Evolutionary conservation across 768 basidiomycete species (phyloP).

Genomic region (Psilocybe azurescens): DNA sequence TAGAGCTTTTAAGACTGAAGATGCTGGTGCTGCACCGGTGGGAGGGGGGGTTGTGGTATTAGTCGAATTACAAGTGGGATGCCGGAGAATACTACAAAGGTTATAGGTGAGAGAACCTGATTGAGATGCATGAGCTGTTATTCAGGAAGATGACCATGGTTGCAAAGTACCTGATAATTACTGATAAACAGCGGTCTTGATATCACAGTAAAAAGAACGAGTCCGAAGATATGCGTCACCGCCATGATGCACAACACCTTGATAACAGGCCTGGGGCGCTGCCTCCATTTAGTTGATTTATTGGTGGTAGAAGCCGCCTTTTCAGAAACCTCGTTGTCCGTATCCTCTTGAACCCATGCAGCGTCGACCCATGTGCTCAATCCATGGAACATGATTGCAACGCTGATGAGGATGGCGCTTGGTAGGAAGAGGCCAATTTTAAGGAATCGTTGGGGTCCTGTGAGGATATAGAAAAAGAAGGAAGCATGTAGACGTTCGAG

Average conservation of each 20-base stretch:
- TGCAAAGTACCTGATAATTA: slow-evolving; percentile 19
- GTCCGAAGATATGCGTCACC: slow-evolving; percentile 60
- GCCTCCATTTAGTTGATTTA: slow-evolving; percentile 40
- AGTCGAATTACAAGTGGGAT: slow-evolving; percentile 32
- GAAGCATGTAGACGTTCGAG: slow-evolving; percentile 96
- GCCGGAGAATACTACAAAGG: slow-evolving; percentile 34
- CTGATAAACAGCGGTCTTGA: slow-evolving; percentile 50
- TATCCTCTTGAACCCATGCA: slow-evolving; percentile 50
- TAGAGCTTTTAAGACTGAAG: slow-evolving; percentile 66
- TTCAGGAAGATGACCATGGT: neutral
- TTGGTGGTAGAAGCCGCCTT: slow-evolving; percentile 12
- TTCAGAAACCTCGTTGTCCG: slow-evolving; percentile 17
- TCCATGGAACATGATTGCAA: slow-evolving; percentile 87
- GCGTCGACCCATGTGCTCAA: slow-evolving; percentile 73
- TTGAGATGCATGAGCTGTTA: neutral
- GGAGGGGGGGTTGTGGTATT: neutral
- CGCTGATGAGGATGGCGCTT: slow-evolving; percentile 81
- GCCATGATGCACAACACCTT: slow-evolving; percentile 57
- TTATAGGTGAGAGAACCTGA: slow-evolving; percentile 28
- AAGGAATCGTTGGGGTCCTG: slow-evolving; percentile 67
- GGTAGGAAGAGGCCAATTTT: slow-evolving; percentile 94
- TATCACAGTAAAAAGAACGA: slow-evolving; percentile 52
- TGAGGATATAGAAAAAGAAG: slow-evolving; percentile 93
- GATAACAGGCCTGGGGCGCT: slow-evolving; percentile 59
- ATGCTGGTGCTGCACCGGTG: slow-evolving; percentile 41